Percentiles rank a stretch among this genome's conserved stretches.
phyloP scores from a whole-genome alignment of 176 grass and related monocot species.

The Calamus simplicifolius region DNA sequence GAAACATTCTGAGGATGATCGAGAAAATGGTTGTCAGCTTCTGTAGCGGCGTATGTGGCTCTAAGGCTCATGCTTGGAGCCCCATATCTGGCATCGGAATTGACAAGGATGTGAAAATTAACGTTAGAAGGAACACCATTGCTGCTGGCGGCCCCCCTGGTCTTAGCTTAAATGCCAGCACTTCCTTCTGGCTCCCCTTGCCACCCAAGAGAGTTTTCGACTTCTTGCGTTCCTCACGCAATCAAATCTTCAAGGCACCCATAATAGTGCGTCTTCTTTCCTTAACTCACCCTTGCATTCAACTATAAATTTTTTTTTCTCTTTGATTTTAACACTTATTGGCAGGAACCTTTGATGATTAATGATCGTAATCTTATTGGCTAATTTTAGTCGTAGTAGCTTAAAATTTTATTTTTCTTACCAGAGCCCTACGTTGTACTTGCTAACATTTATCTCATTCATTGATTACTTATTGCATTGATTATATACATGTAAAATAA shows the following conservation, averaged over 20 bases:
- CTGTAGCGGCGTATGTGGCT: conserved; percentile 19
- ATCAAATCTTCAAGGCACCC: background rate
- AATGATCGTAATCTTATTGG: too few species aligned
- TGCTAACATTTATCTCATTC: too few species aligned
- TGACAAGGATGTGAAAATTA: conserved; percentile 30
- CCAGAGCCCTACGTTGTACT: too few species aligned
- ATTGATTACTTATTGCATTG: too few species aligned
- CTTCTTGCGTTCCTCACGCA: conserved; percentile 34
- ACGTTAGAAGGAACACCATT: conserved; percentile 16
- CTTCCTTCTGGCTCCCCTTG: conserved; percentile 34
- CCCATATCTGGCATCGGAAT: conserved; percentile 23
- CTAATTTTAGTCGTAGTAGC: too few species aligned
- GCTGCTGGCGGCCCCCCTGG: background rate
- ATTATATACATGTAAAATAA: too few species aligned
- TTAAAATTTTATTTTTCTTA: too few species aligned
- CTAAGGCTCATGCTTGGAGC: conserved; percentile 21
- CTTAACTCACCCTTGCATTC: too few species aligned
- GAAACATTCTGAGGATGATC: conserved; percentile 34
- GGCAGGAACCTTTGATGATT: too few species aligned
- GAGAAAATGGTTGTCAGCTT: conserved; percentile 35
- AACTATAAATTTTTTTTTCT: too few species aligned
- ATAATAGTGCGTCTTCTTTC: background rate
- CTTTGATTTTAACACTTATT: too few species aligned
- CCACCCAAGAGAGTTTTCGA: conserved; percentile 28
- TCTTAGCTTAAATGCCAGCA: conserved; percentile 21